Evolutionary conservation across 345 rosid species (phyloP).

Genomic region (Lagerstroemia speciosa): DNA sequence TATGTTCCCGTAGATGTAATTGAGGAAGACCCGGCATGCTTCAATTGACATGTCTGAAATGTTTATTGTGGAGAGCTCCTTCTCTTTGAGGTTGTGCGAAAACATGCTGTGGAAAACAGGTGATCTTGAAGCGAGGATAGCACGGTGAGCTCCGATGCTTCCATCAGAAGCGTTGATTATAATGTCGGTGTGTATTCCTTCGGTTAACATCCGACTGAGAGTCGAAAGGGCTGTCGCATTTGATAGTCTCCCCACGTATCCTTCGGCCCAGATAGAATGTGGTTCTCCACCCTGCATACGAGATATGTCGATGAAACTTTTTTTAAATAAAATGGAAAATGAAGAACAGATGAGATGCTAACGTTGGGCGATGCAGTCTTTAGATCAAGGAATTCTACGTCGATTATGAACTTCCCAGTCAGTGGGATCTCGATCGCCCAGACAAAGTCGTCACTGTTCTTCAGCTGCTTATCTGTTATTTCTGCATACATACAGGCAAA

Average conservation of each 20-base stretch:
- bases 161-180: constrained; percentile 64
- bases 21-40: constrained; percentile 68
- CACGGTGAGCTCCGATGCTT: constrained; percentile 82
- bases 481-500: constrained; percentile 33
- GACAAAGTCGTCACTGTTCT: constrained; percentile 67
- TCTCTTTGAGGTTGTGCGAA: constrained; percentile 79
- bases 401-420: constrained; percentile 78
- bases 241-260: constrained; percentile 33
- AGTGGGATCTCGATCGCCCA: constrained; percentile 81
- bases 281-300: constrained; percentile 58
- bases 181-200: constrained; percentile 77
- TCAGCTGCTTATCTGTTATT: constrained; percentile 62
- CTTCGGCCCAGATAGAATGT: constrained; percentile 75
- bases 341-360: constrained; percentile 17
- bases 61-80: constrained; percentile 62
- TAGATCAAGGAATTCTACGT: constrained; percentile 81
- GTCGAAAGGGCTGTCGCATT: constrained; percentile 48
- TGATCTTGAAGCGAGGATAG: constrained; percentile 81
- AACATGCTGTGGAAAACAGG: constrained; percentile 91
- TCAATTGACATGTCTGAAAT: constrained; percentile 74
- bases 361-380: constrained; percentile 66
- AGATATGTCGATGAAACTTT: no score
- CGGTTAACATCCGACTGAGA: constrained; percentile 73
- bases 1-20: constrained; percentile 75
- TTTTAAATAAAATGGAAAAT: not conserved